A percentile compares a stretch with the other conserved stretches of the same genome.
phyloP scores from a whole-genome alignment of 2,329 filamentous ascomycete species.

The Helotiales sp. region DNA sequence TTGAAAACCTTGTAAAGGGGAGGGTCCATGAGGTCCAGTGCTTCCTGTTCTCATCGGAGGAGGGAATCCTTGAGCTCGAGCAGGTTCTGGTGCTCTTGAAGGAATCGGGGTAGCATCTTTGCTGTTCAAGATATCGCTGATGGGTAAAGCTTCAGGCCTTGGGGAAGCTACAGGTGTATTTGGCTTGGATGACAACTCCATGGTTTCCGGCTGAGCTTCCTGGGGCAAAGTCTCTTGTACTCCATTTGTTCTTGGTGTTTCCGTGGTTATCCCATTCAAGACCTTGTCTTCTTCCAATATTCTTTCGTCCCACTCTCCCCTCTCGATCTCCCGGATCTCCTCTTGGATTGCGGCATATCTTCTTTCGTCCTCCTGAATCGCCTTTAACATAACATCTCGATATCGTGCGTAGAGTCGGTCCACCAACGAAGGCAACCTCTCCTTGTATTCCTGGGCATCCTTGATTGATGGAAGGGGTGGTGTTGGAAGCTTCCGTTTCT shows the following conservation, averaged over 20 bases:
- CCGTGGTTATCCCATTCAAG: slow-evolving; percentile 22
- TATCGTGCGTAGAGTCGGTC: slow-evolving; percentile 78
- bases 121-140: slow-evolving; percentile 38
- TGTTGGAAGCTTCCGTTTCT: slow-evolving; percentile 76
- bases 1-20: slow-evolving; percentile 35
- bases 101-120: slow-evolving; percentile 28
- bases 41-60: slow-evolving; percentile 28
- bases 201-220: slow-evolving; percentile 16
- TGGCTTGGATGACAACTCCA: slow-evolving; percentile 15
- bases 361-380: slow-evolving; percentile 77
- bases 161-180: slow-evolving; percentile 29
- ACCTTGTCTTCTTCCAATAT: slow-evolving; percentile 37
- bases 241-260: slow-evolving; percentile 30
- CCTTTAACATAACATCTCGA: slow-evolving; percentile 67
- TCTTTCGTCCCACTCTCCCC: slow-evolving; percentile 57
- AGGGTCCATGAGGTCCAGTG: slow-evolving; percentile 36
- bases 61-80: slow-evolving; percentile 19
- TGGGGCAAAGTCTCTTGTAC: slow-evolving; percentile 18
- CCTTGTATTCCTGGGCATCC: slow-evolving; percentile 67
- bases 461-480: slow-evolving; percentile 67
- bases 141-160: slow-evolving; percentile 30
- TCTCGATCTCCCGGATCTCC: slow-evolving; percentile 73
- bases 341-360: slow-evolving; percentile 65
- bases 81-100: slow-evolving; percentile 23
- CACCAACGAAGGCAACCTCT: slow-evolving; percentile 73